phyloP scores from a whole-genome alignment of 139 green algal species.

The Chlorella sp. region DNA sequence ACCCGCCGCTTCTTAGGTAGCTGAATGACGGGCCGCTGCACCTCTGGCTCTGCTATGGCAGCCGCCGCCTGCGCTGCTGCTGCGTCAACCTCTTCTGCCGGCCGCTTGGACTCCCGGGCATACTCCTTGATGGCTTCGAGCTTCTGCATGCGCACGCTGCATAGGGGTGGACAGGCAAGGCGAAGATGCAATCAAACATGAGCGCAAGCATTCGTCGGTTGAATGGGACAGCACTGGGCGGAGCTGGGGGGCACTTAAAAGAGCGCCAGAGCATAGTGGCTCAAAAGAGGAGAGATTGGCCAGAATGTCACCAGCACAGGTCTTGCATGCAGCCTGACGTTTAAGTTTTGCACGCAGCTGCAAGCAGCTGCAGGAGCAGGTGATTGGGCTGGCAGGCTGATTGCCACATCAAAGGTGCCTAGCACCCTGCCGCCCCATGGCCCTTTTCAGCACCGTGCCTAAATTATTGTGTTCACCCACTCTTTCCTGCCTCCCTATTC shows the following conservation, averaged over 20 bases:
- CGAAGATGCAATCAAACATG: background rate
- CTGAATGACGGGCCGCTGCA: slow-evolving; percentile 16
- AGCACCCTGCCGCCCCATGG: no score
- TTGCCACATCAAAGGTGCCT: no score
- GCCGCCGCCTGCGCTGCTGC: background rate
- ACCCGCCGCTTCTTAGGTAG: slow-evolving; percentile 42
- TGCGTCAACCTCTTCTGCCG: slow-evolving; percentile 14
- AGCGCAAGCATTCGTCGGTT: background rate
- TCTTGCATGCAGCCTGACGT: no score
- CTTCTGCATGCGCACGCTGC: slow-evolving; percentile 45
- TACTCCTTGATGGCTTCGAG: slow-evolving; percentile 20
- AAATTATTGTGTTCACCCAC: no score
- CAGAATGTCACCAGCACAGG: no score
- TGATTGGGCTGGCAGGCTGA: no score
- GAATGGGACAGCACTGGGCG: background rate
- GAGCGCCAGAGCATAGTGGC: no score
- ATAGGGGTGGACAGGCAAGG: background rate
- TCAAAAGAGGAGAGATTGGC: no score
- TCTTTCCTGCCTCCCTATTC: no score
- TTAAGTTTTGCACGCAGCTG: no score
- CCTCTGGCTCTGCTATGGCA: slow-evolving; percentile 26
- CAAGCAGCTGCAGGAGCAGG: no score
- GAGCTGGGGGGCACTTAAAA: background rate
- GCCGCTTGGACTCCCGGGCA: background rate
- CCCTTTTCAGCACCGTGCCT: no score